Percentiles rank a stretch among this genome's conserved stretches.
Conservation (phyloP, 2,329 filamentous ascomycete species). For the Pseudogymnoascus sp. region DNA sequence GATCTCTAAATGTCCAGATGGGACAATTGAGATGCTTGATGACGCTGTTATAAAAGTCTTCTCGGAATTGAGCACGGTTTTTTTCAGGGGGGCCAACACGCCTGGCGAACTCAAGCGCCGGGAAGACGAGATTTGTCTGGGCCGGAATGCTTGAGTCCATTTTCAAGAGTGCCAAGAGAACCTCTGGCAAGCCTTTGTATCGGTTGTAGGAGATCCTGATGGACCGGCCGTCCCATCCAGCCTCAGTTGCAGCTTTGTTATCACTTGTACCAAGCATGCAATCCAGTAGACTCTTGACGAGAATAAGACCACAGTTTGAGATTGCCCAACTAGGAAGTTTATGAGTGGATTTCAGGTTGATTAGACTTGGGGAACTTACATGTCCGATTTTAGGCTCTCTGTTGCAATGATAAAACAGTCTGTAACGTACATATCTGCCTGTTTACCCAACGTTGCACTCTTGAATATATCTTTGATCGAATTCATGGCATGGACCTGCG, state of each 20-base stretch:
- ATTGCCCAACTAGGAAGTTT: constrained; percentile 66
- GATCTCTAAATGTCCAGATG: constrained; percentile 75
- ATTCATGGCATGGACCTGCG: constrained; percentile 92
- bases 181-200: constrained; percentile 56
- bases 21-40: constrained; percentile 56
- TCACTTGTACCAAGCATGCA: constrained; percentile 68
- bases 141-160: constrained; percentile 20
- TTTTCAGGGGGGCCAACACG: constrained; percentile 57
- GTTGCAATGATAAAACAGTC: constrained; percentile 72
- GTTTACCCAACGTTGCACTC: constrained; percentile 64
- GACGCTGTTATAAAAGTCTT: constrained; percentile 51
- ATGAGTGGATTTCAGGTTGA: not conserved
- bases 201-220: constrained; percentile 62
- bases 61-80: constrained; percentile 33
- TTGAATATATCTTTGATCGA: constrained; percentile 89
- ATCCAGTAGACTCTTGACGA: constrained; percentile 80
- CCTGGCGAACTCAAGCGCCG: constrained; percentile 72
- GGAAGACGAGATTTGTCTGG: constrained; percentile 49
- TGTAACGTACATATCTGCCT: constrained; percentile 67
- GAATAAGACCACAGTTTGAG: constrained; percentile 83
- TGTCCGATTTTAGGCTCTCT: constrained; percentile 66
- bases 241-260: constrained; percentile 55
- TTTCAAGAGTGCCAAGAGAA: constrained; percentile 56
- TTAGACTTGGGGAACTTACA: constrained; percentile 43
- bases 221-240: constrained; percentile 56